Evolutionary conservation across 192 early-diverging fungal genomes (phyloP).

Genomic region (Oehlia diaphana): DNA sequence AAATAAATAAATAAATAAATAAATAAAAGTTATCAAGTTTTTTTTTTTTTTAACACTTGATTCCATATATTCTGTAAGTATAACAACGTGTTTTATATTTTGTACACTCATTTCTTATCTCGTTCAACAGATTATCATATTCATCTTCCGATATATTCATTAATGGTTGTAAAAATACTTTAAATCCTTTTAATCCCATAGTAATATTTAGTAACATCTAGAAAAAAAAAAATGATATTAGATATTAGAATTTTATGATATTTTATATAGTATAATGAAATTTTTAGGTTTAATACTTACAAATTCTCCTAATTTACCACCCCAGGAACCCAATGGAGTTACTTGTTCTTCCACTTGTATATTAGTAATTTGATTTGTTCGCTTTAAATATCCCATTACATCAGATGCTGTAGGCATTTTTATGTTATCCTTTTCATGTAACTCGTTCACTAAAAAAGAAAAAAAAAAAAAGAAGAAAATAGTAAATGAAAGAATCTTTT

Average conservation of each 20-base stretch:
- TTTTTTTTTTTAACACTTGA: neutral
- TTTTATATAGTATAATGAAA: no score
- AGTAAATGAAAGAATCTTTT: neutral
- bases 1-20: no score
- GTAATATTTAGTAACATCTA: neutral
- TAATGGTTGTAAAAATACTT: neutral
- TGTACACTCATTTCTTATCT: neutral
- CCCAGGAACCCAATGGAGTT: neutral
- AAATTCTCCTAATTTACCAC: constrained; percentile 2
- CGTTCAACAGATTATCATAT: neutral
- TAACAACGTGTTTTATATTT: neutral
- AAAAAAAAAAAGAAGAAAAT: neutral
- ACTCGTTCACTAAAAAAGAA: neutral
- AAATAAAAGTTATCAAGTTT: no score
- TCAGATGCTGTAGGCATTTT: neutral
- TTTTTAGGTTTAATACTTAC: neutral
- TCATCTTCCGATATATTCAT: neutral
- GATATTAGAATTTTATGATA: no score
- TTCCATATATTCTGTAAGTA: constrained; percentile 6
- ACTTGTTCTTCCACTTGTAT: neutral
- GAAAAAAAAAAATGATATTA: neutral
- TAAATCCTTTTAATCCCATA: neutral
- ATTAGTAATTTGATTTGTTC: neutral
- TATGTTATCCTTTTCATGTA: neutral
- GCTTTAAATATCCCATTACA: neutral